Evolutionary conservation across 306 rosid genomes (phyloP), one percentile per base, ranked within the genome.

Genomic region (Ammopiptanthus mongolicus): DNA sequence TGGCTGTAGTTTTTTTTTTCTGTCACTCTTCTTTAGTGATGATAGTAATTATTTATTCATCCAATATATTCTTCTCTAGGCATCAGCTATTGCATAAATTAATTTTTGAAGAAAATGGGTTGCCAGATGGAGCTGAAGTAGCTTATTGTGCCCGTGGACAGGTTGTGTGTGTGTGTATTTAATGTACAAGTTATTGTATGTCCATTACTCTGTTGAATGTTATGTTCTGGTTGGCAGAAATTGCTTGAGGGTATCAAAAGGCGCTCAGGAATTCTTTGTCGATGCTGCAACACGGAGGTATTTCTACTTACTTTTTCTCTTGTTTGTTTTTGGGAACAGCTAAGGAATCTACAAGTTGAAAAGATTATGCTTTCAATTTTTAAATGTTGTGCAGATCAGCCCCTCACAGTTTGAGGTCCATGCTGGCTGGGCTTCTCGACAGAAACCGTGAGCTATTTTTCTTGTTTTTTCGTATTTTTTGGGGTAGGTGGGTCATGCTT

Each of bases 131-230:
- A 84, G 87, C 97, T 44, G 97, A 87, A 89, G 91, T 95, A 58
- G 97, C 97, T 52, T 95, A 95, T 89, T 95, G 88, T 85, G 97
- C 96, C 22, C 93, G 99, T 13, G 99, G 97, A 73, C 91, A 95
- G 98, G 98, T 94, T 80, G 74, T 78, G 80, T 68, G 5, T 67
- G 50, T 34, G 62, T 77, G 77, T 56, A 80, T 78, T 79, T 74
- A 52, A 44, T 51, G 17, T 64, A 15, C 18, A 77, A 29, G 44
- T 68, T 60, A 75, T 64, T 84, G 44, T 87, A 29, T 77, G 69
- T 64, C 71, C 55, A 63, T 76, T 41, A 34, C 59, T 51, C 57
- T 42, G 58, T 83, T 80, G 48, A 66, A 33, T 79, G 23, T 44
- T 71, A 53, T 47, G 55, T 59, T 84, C 64, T 74, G 78, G 57